phyloP scores from a whole-genome alignment of 2,329 filamentous ascomycete species.

The Beauveria pseudobassiana region DNA sequence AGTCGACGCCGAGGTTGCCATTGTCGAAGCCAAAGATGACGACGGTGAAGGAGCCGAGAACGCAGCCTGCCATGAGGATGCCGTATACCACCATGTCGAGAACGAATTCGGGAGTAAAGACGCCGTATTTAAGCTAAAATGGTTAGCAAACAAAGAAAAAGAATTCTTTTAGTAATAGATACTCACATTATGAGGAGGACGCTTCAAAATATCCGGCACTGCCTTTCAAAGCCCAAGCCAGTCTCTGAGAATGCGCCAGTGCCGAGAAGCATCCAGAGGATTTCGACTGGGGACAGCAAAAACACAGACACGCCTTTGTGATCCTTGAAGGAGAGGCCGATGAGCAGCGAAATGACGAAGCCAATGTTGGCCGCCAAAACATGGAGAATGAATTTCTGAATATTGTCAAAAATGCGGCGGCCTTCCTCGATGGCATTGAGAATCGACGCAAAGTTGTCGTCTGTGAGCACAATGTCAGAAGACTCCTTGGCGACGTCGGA shows the following conservation, averaged over 20 bases:
- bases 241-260: slow-evolving; percentile 65
- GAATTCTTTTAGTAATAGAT: background rate
- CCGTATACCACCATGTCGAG: slow-evolving; percentile 58
- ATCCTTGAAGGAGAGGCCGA: slow-evolving; percentile 64
- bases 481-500: slow-evolving; percentile 65
- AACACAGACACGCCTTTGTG: slow-evolving; percentile 56
- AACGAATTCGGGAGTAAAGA: slow-evolving; percentile 58
- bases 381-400: slow-evolving; percentile 63
- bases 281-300: slow-evolving; percentile 61
- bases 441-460: slow-evolving; percentile 54
- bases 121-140: slow-evolving; percentile 36
- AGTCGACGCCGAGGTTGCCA: slow-evolving; percentile 50
- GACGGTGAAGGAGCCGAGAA: slow-evolving; percentile 48
- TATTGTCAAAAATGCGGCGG: slow-evolving; percentile 61
- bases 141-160: background rate
- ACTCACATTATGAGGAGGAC: slow-evolving; percentile 54
- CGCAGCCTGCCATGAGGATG: slow-evolving; percentile 54
- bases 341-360: slow-evolving; percentile 57
- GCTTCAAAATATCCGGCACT: slow-evolving; percentile 56
- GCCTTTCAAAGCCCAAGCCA: slow-evolving; percentile 64
- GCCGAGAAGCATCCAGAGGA: slow-evolving; percentile 69
- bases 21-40: slow-evolving; percentile 48
- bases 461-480: slow-evolving; percentile 57
- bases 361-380: slow-evolving; percentile 60
- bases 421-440: slow-evolving; percentile 52